Evolutionary conservation across 306 rosid genomes (phyloP), one percentile per base, ranked within the genome.

Genomic region (Trichosanthes cucumerina): DNA sequence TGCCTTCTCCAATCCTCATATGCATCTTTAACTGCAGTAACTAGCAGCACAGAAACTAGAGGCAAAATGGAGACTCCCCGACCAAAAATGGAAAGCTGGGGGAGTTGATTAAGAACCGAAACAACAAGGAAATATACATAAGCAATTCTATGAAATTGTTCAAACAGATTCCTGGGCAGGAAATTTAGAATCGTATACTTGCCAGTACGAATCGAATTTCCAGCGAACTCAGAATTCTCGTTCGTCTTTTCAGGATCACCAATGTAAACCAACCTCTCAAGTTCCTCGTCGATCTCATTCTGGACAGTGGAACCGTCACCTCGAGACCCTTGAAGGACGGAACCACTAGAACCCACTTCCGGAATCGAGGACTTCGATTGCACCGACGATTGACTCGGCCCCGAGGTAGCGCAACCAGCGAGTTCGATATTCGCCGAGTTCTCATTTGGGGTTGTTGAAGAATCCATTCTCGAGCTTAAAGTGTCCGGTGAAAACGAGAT

Each of bases 81-180:
- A 31, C 97, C 97, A 70, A 93, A 91, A 54, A 93, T 97, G 1
- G 97, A 96, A 31, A 93, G 87, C 85, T 90, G 97, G 74, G 97
- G 96, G 7, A 93, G 87, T 87, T 93, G 98, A 86, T 93, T 93
- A 41, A 93, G 96, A 47, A 93, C 64, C 6, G 94, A 97, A 75
- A 93, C 90, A 47, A 79, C 80, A 74, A 93, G 92, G 78, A 93
- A 93, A 82, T 93, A 93, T 43, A 93, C 9, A 75, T 93, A 93
- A 44, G 98, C 98, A 83, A 93, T 93, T 81, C 97, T 91, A 82
- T 93, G 97, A 62, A 93, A 91, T 75, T 93, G 98, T 77, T 93
- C 98, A 80, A 89, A 93, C 79, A 93, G 77, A 86, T 93, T 93
- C 79, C 89, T 90, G 10, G 97, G 98, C 19, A 93, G 54, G 79